phyloP scores from a whole-genome alignment of 805 yeast species.

The Schizosaccharomyces osmophilus region DNA sequence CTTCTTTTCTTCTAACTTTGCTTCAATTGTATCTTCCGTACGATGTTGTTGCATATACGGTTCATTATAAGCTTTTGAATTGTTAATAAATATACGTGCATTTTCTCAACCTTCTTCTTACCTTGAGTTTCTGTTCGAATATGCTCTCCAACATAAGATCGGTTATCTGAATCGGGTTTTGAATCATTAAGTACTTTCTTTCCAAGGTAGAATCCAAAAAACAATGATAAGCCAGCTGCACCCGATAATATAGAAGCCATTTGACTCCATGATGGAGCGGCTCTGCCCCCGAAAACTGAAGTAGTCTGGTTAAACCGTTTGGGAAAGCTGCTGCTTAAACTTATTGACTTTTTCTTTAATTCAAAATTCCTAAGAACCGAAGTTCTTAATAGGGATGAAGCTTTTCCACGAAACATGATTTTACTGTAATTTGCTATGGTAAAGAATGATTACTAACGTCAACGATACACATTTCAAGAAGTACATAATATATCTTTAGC shows the following conservation, averaged over 20 bases:
- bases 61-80: background rate
- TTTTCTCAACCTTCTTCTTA: background rate
- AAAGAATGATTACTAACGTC: background rate
- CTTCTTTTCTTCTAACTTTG: background rate
- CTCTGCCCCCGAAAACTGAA: background rate
- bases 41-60: background rate
- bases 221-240: background rate
- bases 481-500: background rate
- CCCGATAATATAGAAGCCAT: background rate
- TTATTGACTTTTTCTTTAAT: no score
- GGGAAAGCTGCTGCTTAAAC: no score
- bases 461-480: background rate
- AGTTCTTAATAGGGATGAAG: no score
- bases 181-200: background rate
- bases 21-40: background rate
- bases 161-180: background rate
- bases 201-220: background rate
- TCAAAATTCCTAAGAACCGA: no score
- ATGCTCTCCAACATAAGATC: background rate
- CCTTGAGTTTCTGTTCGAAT: background rate
- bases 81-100: background rate
- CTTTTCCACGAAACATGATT: background rate
- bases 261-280: background rate
- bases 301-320: no score
- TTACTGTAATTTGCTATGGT: background rate